phyloP scores from a whole-genome alignment of 352 stramenopile genomes.

The Globisporangium parvum region DNA sequence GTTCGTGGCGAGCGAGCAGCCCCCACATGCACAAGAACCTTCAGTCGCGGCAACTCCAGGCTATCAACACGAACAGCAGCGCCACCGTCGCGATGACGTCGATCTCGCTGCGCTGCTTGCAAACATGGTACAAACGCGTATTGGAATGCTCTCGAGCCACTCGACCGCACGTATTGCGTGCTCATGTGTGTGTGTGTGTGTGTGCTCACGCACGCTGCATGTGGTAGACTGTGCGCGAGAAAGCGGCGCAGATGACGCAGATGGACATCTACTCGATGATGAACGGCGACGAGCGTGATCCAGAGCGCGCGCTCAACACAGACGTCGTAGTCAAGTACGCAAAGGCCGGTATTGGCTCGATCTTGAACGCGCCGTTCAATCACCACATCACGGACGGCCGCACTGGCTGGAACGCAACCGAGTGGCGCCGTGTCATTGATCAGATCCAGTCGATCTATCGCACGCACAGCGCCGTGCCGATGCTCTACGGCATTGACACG shows the following conservation, averaged over 20 bases:
- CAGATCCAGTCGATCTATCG: slow-evolving; percentile 75
- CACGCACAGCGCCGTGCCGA: slow-evolving; percentile 45
- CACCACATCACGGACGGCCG: slow-evolving; percentile 33
- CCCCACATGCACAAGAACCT: neutral
- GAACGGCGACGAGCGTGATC: slow-evolving; percentile 44
- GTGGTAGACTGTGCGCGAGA: slow-evolving; percentile 43
- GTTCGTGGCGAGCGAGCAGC: neutral
- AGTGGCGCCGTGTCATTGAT: slow-evolving; percentile 56
- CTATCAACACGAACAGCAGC: too few relatives aligned
- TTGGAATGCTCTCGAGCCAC: neutral
- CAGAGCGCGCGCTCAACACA: slow-evolving; percentile 39
- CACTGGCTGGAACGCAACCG: slow-evolving; percentile 55
- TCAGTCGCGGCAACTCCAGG: neutral
- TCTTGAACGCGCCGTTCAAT: slow-evolving; percentile 78
- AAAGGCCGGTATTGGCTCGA: slow-evolving; percentile 73
- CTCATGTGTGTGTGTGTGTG: neutral
- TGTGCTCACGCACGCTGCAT: too few relatives aligned
- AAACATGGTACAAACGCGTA: slow-evolving; percentile 7
- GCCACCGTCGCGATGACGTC: neutral
- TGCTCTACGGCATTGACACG: slow-evolving; percentile 88
- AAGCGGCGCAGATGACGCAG: slow-evolving; percentile 88
- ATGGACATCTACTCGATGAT: slow-evolving; percentile 87
- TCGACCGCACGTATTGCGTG: neutral
- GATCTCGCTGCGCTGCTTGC: slow-evolving; percentile 8
- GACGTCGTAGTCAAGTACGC: slow-evolving; percentile 54